phyloP scores from a whole-genome alignment of 2,329 filamentous ascomycete genomes.

The Cercospora berteroae region DNA sequence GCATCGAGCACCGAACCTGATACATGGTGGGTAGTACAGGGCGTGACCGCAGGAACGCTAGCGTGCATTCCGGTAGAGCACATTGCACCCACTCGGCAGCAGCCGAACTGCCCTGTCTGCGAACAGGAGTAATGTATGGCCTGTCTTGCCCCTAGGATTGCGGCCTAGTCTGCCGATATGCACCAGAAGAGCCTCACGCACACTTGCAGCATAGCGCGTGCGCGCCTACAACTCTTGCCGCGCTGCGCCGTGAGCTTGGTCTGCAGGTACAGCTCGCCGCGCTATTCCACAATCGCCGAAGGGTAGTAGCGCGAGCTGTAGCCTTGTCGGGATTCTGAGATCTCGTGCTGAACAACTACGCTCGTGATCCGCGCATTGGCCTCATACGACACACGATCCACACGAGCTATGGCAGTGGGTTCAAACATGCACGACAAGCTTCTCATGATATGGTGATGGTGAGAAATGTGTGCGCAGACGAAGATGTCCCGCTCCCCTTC shows the following conservation, averaged over 20 bases:
- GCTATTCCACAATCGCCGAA: conserved; percentile 1
- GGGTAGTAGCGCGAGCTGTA: neutral
- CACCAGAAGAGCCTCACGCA: conserved; percentile 2
- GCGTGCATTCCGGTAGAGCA: conserved; percentile 27
- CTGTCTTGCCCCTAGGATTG: neutral
- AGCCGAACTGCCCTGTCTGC: conserved; percentile 23
- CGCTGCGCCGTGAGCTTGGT: neutral
- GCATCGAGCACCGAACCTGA: conserved; percentile 19
- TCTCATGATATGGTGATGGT: neutral
- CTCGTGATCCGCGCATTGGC: neutral
- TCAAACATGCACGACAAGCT: neutral
- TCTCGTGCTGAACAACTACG: neutral
- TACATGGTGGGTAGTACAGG: conserved; percentile 32
- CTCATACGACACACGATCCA: neutral
- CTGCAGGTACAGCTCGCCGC: conserved; percentile 25
- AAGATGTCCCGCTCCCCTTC: neutral
- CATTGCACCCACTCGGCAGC: conserved; percentile 24
- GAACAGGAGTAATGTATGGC: conserved; percentile 1
- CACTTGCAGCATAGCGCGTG: neutral
- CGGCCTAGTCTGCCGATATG: conserved; percentile 4
- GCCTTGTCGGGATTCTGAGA: neutral
- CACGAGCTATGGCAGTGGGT: neutral
- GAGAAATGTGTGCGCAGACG: neutral
- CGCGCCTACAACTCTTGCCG: conserved; percentile 2
- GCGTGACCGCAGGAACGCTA: conserved; percentile 26